Percentiles rank a stretch among this genome's conserved stretches.
Evolutionary conservation across 2,329 filamentous ascomycete species (phyloP).

Genomic region (Fusarium sp.): DNA sequence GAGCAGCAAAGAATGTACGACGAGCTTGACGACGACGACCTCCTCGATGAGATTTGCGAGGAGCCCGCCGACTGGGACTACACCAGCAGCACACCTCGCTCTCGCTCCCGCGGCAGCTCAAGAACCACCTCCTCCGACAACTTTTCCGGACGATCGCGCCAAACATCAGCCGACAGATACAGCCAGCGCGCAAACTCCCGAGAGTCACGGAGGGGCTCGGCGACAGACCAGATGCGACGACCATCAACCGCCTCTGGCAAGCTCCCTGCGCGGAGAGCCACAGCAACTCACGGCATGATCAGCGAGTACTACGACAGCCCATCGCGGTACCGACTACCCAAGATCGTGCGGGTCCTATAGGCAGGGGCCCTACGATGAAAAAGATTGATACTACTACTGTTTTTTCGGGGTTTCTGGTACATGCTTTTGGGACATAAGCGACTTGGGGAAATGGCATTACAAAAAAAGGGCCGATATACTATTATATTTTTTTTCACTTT

Average conservation of each 20-base stretch:
- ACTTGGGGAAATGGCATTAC: not conserved
- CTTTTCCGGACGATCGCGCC: slow-evolving; percentile 28
- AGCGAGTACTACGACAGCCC: slow-evolving; percentile 41
- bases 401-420: not conserved
- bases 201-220: slow-evolving; percentile 23
- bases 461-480: slow-evolving; percentile 26
- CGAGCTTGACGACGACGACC: slow-evolving; percentile 27
- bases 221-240: slow-evolving; percentile 17
- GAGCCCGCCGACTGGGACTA: slow-evolving; percentile 29
- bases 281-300: slow-evolving; percentile 34
- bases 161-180: slow-evolving; percentile 29
- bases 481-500: slow-evolving; percentile 5
- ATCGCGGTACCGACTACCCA: slow-evolving; percentile 37
- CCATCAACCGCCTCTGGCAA: slow-evolving; percentile 8
- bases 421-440: not conserved
- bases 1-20: slow-evolving; percentile 15
- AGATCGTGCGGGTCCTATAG: slow-evolving; percentile 37
- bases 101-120: slow-evolving; percentile 34
- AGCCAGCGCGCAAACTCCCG: slow-evolving; percentile 28
- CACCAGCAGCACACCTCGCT: slow-evolving; percentile 16
- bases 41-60: slow-evolving; percentile 32
- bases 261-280: slow-evolving; percentile 11
- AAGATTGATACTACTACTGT: not conserved
- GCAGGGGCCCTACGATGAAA: not conserved
- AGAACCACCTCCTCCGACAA: slow-evolving; percentile 32